These are phyloP conservation scores for Phytophthora rubi DNA, from an alignment of 352 stramenopile species.

Conservation along the genomic window DNA sequence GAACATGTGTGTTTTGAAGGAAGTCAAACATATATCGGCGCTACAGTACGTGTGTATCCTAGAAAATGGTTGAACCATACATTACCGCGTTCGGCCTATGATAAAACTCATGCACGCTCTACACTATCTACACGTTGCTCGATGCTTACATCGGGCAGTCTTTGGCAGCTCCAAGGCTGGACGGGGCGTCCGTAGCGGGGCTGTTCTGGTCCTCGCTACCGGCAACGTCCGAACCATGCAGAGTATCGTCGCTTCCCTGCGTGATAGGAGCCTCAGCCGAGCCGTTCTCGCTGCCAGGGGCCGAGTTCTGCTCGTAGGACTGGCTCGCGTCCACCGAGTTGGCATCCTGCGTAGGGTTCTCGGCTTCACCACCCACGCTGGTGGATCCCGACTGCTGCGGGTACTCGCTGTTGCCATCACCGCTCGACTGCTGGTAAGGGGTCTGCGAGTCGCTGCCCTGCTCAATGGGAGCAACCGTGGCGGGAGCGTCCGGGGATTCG, in stretches of 20 bases:
- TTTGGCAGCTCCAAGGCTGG: conserved; percentile 20
- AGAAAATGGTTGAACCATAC: conserved; percentile 4
- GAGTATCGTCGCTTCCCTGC: background rate
- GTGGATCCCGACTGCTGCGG: conserved; percentile 13
- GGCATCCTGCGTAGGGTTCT: conserved; percentile 6
- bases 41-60: background rate
- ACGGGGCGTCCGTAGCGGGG: conserved; percentile 2
- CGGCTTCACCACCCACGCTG: conserved; percentile 4
- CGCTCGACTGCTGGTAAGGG: background rate
- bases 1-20: conserved; percentile 2
- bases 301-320: background rate
- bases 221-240: background rate
- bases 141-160: conserved; percentile 29
- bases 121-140: conserved; percentile 6
- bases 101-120: conserved; percentile 4
- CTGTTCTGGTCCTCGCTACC: background rate
- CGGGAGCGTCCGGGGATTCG: conserved; percentile 10
- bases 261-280: background rate
- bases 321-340: conserved; percentile 9
- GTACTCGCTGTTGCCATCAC: background rate
- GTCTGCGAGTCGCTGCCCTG: background rate
- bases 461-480: conserved; percentile 13
- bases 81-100: background rate
- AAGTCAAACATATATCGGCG: conserved; percentile 7
- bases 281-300: background rate